A percentile compares a stretch with the other conserved stretches of the same genome.
Evolutionary conservation across 805 yeast genomes (phyloP).

Genomic region (Lachancea sp.): DNA sequence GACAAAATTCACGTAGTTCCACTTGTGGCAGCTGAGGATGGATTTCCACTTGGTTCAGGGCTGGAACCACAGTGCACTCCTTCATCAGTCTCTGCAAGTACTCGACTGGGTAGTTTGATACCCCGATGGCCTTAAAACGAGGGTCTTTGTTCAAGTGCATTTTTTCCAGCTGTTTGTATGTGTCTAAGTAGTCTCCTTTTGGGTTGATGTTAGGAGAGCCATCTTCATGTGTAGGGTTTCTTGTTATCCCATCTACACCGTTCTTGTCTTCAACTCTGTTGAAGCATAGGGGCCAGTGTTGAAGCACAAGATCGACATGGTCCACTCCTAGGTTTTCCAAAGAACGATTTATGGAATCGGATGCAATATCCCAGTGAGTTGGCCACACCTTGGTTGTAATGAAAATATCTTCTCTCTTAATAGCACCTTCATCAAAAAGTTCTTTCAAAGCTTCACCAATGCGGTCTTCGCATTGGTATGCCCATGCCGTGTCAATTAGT

Average conservation of each 20-base stretch:
- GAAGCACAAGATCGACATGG: constrained; percentile 67
- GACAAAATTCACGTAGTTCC: constrained; percentile 48
- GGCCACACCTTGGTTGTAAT: constrained; percentile 71
- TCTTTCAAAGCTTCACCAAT: constrained; percentile 57
- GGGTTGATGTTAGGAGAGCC: constrained; percentile 32
- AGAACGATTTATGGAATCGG: constrained; percentile 49
- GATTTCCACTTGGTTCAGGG: constrained; percentile 55
- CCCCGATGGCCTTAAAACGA: constrained; percentile 49
- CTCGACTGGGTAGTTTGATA: constrained; percentile 44
- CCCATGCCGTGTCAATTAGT: constrained; percentile 70
- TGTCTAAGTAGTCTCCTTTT: constrained; percentile 39
- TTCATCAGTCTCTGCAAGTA: constrained; percentile 37
- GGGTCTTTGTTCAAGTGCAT: constrained; percentile 34
- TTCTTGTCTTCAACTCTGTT: constrained; percentile 23
- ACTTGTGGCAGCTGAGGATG: constrained; percentile 70
- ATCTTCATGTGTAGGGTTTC: constrained; percentile 30
- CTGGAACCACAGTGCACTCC: constrained; percentile 45
- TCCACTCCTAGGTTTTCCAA: constrained; percentile 57
- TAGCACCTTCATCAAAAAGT: constrained; percentile 39
- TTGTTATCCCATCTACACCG: constrained; percentile 19
- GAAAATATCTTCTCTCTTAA: constrained; percentile 53
- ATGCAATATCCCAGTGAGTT: constrained; percentile 45
- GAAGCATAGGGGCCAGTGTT: constrained; percentile 70
- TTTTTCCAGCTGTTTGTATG: constrained; percentile 49
- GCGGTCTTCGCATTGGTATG: constrained; percentile 60